A percentile compares a stretch with the other conserved stretches of the same genome.
These are phyloP conservation scores for Solanum chilense DNA, from an alignment of 257 asterid genomes.

Conservation along the genomic window DNA sequence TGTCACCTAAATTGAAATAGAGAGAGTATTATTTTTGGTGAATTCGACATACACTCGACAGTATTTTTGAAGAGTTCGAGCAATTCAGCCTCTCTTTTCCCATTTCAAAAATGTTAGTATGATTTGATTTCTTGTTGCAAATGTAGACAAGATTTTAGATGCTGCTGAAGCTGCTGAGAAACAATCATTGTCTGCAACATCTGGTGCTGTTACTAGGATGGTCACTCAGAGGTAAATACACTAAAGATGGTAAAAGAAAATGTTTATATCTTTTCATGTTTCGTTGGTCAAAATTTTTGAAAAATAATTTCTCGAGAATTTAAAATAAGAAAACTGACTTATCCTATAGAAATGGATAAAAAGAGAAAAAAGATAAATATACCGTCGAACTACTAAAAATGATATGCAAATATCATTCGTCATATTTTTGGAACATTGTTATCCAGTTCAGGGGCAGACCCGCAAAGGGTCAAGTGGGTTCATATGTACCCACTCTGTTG, in stretches of 20 bases:
- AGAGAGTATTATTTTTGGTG: no score
- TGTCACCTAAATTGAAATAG: background rate
- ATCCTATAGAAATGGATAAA: background rate
- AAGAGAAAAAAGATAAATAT: no score
- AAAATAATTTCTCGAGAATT: background rate
- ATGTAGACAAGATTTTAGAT: slow-evolving; percentile 58
- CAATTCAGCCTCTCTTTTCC: background rate
- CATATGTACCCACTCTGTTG: no score
- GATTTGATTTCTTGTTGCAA: background rate
- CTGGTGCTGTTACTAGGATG: slow-evolving; percentile 60
- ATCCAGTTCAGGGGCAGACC: no score
- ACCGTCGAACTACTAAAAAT: no score
- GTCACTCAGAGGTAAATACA: slow-evolving; percentile 13
- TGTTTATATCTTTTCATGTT: background rate
- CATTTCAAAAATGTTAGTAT: no score
- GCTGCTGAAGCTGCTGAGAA: slow-evolving; percentile 92
- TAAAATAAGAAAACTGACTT: background rate
- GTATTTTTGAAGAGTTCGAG: background rate
- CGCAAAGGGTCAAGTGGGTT: no score
- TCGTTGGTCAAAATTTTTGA: background rate
- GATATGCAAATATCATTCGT: no score
- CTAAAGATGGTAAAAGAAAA: background rate
- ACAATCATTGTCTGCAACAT: slow-evolving; percentile 57
- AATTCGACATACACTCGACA: rapidly evolving
- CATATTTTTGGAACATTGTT: no score